Base-by-base conservation (phyloP, 805 yeast species). In the Candida coleopterorum region DNA sequence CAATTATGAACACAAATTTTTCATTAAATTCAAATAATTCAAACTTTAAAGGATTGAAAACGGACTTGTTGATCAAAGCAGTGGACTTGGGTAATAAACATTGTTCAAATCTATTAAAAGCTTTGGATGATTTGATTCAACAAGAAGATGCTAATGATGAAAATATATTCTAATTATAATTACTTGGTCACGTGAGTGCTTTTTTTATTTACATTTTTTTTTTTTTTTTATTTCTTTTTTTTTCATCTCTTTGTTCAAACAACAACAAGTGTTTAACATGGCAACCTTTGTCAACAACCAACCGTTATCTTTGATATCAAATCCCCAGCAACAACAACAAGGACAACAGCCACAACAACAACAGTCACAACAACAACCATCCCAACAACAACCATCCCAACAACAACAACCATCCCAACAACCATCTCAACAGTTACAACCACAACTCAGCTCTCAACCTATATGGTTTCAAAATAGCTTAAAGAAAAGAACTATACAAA, bases 1-100 rank as follows among this genome's bases (percentile, higher is more conserved):
- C 97, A 1, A 64, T 88, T 3, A 71, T 79, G 44, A 79, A 83
- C 14, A 57, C 84, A n/a, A 77, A 80, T 32, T 64, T 86, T 18
- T 79, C 79, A 26, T 67, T 67, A 7, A 68, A 73, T 31, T 61
- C 72, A 4, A 62, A 60, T 34, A 68, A 62, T 38, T 47, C 59
- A 16, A 64, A 62, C 37, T 68, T 76, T 34, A 78, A 77, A 44
- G 88, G 89, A 0, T 64, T 82, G 40, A 63, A 60, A 28, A 72
- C 72, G 9, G 39, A 45, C 1, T 52, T 72, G 18, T 58, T 87
- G 12, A 49, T 70, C 12, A 68, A 75, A 29, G 77, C 85, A 20
- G 65, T 79, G n/a, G 56, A 69, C 2, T 51, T 85, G 52, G 77
- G 85, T 3, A 69, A 74, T 40, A 56, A 71, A 31, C 72, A 80